Conservation (phyloP, 306 rosid genomes). For the Luffa aegyptiaca region DNA sequence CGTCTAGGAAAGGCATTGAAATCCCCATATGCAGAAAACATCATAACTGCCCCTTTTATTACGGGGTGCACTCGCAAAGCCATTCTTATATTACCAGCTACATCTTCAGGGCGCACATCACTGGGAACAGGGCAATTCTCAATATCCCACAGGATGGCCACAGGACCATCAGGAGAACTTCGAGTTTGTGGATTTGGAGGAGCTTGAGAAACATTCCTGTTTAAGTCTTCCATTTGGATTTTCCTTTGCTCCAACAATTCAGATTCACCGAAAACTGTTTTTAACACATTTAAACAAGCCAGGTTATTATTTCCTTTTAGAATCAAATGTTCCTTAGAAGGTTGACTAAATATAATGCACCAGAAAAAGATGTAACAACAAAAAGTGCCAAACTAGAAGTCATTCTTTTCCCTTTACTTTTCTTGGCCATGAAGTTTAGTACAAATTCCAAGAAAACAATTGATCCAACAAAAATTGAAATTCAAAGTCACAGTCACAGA, state of each 20-base stretch:
- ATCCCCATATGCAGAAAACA: constrained; percentile 89
- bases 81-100: constrained; percentile 89
- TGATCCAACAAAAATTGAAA: not conserved
- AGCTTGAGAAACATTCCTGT: constrained; percentile 32
- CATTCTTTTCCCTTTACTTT: not conserved
- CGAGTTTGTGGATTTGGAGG: constrained; percentile 38
- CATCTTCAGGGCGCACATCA: constrained; percentile 93
- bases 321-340: constrained; percentile 22
- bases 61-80: constrained; percentile 86
- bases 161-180: constrained; percentile 58
- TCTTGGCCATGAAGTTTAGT: not conserved
- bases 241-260: constrained; percentile 51
- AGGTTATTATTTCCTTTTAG: constrained; percentile 20
- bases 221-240: constrained; percentile 34
- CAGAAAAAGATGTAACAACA: not conserved
- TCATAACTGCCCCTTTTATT: constrained; percentile 74
- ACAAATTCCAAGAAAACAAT: not conserved
- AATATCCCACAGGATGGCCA: constrained; percentile 91
- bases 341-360: not conserved
- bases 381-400: not conserved
- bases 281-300: constrained; percentile 33
- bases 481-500: not conserved
- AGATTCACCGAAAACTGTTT: constrained; percentile 21
- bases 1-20: constrained; percentile 87
- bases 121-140: constrained; percentile 96